Conservation (phyloP, 2,329 filamentous ascomycete genomes). For the Cercospora canescens region DNA sequence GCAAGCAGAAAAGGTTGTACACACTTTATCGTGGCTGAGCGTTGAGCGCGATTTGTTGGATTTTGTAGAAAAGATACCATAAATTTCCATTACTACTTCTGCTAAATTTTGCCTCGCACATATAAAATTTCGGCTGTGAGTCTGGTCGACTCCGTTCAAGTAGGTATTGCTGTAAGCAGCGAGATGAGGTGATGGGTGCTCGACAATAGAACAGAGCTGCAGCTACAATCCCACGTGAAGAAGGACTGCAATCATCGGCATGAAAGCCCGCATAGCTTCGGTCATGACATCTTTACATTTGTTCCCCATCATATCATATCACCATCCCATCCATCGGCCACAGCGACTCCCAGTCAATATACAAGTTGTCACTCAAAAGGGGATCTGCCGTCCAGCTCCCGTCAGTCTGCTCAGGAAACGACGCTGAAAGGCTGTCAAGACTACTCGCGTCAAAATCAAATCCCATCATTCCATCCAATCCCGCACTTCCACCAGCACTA, state of each 20-base stretch:
- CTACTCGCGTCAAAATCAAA: constrained; percentile 16
- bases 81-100: no score
- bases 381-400: constrained; percentile 11
- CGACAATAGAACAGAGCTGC: no score
- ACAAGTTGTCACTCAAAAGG: constrained; percentile 17
- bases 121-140: no score
- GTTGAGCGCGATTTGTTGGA: neutral
- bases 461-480: constrained; percentile 5
- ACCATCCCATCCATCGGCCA: constrained; percentile 18
- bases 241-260: no score
- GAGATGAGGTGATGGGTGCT: no score
- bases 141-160: no score
- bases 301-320: neutral
- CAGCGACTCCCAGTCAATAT: constrained; percentile 20
- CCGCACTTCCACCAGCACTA: neutral
- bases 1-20: neutral
- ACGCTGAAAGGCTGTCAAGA: constrained; percentile 10
- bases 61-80: neutral
- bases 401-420: neutral
- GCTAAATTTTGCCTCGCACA: no score
- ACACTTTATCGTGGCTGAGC: neutral
- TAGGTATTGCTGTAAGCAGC: no score
- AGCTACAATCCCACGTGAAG: no score
- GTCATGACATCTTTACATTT: neutral
- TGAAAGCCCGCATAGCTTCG: no score